Evolutionary conservation across 2,329 filamentous ascomycete genomes (phyloP), one percentile per base, ranked within the genome.

Genomic region (Fusarium bulbicola): DNA sequence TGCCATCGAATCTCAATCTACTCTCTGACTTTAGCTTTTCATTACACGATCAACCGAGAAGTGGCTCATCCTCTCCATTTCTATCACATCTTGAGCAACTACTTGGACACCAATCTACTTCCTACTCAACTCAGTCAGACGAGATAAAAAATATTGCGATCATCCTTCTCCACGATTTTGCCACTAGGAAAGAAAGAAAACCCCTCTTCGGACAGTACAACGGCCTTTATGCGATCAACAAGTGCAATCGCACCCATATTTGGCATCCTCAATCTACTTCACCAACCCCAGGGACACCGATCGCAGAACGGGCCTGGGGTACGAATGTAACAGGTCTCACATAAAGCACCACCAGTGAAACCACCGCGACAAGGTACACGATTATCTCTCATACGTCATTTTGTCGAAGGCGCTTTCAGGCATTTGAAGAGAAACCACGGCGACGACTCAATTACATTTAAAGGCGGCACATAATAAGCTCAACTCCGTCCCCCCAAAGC

Each of bases 261-360:
- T 69, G 72, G 72, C 60, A 69, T 57, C 45, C 13, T 59, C 37
- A 49, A 49, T 60, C 64, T 46, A 59, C 62, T 63, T 72, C 62
- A 66, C 64, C 68, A 71, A 71, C 75, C 75, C 75, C 75, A 77
- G 75, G 75, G 66, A 76, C 62, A 74, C 75, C 75, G 75, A 62
- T 73, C 63, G 68, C 67, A 76, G 68, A 71, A 74, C 74, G 71
- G 75, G 75, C 75, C 75, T 77, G 74, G 75, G 75, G 75, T 77
- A 75, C 72, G 75, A 76, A 76, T 73, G 53, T 61, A 37, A 73
- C 39, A 66, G 64, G 68, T 67, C 72, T 74, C 71, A 65, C 62
- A 56, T 43, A 60, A 56, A 61, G 60, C 56, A 59, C 54, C 66
- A 52, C 37, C 43, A 47, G 59, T 74, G 67, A 72, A 66, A 59